Evolutionary conservation across 2,329 filamentous ascomycete genomes (phyloP).

Genomic region (Aspergillus fijiensis): DNA sequence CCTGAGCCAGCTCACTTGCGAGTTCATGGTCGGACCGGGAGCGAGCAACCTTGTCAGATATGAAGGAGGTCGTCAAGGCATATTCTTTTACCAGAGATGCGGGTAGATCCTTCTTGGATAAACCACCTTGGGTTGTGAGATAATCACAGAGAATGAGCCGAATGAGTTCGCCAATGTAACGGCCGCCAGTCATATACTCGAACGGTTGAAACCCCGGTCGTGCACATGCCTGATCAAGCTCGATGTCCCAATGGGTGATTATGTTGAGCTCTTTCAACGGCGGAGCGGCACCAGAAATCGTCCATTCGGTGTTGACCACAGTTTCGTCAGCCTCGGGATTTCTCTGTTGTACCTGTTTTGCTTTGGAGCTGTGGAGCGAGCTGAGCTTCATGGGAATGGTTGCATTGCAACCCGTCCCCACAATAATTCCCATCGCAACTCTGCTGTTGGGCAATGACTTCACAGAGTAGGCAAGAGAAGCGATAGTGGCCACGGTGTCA

Average conservation of each 20-base stretch:
- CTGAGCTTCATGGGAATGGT: conserved; percentile 69
- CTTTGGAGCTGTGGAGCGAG: conserved; percentile 64
- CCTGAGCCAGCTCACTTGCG: conserved; percentile 50
- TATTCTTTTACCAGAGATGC: conserved; percentile 57
- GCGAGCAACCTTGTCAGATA: conserved; percentile 67
- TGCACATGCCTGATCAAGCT: conserved; percentile 66
- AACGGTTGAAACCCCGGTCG: conserved; percentile 75
- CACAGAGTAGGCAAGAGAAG: conserved; percentile 72
- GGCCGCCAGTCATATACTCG: conserved; percentile 79
- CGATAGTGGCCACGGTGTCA: conserved; percentile 75
- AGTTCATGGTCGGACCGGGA: conserved; percentile 50
- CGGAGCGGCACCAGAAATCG: conserved; percentile 70
- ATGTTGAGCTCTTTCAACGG: conserved; percentile 61
- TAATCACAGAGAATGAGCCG: conserved; percentile 69
- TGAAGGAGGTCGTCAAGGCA: conserved; percentile 68
- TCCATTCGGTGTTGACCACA: conserved; percentile 82
- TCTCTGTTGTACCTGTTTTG: conserved; percentile 50
- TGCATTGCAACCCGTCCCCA: conserved; percentile 78
- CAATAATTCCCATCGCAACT: conserved; percentile 76
- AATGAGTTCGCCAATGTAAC: conserved; percentile 75
- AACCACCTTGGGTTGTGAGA: conserved; percentile 48
- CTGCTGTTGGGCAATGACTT: conserved; percentile 61
- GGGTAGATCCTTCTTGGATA: conserved; percentile 51
- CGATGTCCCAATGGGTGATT: conserved; percentile 68
- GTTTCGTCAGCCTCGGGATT: conserved; percentile 60